Evolutionary conservation across 116 monocot species (phyloP), one percentile per base, ranked within the genome.

Genomic region (Trichopus zeylanicus): DNA sequence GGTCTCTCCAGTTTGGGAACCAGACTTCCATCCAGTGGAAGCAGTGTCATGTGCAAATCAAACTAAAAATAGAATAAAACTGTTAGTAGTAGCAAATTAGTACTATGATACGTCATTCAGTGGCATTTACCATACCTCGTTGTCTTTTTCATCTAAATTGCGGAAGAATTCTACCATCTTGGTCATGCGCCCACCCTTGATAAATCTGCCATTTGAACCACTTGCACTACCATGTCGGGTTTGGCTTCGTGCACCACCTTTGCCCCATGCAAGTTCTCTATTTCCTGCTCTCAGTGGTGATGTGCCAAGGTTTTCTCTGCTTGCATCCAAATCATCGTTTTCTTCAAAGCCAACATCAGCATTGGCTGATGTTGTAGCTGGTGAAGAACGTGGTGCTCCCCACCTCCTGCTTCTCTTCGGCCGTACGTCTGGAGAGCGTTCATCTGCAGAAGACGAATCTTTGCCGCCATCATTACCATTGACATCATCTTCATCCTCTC

Each of bases 201-300:
- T 30, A 51, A 75, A 73, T 57, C 88, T 79, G 31, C 87, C 80
- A 78, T 76, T 81, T n/a, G 69, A 70, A 46, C 87, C 82, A 65
- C 75, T 63, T 4, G 62, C 31, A 64, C 63, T 75, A 26, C 87
- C 91, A 71, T 98, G 79, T 51, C 98, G 74, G 22, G 71, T 98
- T 73, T 98, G 98, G 67, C 91, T 98, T 26, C 98, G 78, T 21
- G 75, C 68, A 31, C 98, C 91, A 46, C 80, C 82, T 64, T 79
- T 91, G 18, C 98, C 98, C 98, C 98, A 98, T 15, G 69, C 67
- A 35, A 91, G 84, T 48, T 90, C 93, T 47, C 74, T 72, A 51
- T 68, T 87, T 58, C 78, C 87, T 20, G 63, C 68, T 57, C 39
- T 61, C 26, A 89, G 66, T 25, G 85, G 86, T 28, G 81, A 75